These are phyloP conservation scores for Xylaria sp. DNA, from an alignment of 2,329 filamentous ascomycete species.

Conservation along the genomic window DNA sequence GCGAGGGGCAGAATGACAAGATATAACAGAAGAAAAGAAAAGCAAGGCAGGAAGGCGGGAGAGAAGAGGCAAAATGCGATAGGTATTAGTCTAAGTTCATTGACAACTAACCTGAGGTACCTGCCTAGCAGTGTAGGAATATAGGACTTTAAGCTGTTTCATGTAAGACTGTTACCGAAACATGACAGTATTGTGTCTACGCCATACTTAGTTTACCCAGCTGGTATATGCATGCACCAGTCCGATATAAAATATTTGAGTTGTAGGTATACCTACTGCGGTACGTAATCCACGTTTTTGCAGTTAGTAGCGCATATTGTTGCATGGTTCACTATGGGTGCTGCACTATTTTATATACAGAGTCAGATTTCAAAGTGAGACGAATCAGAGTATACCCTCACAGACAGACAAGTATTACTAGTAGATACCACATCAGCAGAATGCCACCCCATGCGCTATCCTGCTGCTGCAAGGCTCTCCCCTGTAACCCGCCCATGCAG, in stretches of 20 bases:
- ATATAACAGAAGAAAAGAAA: background rate
- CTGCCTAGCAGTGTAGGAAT: background rate
- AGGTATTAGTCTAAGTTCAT: background rate
- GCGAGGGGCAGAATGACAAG: background rate
- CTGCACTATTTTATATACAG: background rate
- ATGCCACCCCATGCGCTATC: constrained; percentile 35
- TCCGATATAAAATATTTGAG: background rate
- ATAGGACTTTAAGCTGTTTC: background rate
- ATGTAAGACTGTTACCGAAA: background rate
- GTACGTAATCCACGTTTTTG: background rate
- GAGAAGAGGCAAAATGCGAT: background rate
- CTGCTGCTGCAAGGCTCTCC: constrained; percentile 26
- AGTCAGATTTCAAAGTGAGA: background rate
- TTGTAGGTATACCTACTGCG: background rate
- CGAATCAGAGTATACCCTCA: background rate
- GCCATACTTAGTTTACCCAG: background rate
- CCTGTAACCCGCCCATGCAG: constrained; percentile 41
- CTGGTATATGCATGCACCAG: background rate
- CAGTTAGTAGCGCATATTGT: background rate
- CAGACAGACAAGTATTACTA: background rate
- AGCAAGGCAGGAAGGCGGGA: background rate
- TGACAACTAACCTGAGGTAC: background rate
- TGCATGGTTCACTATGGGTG: background rate
- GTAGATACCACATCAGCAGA: constrained; percentile 2
- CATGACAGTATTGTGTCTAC: background rate